Evolutionary conservation across 73 alveolate species (phyloP).

Genomic region (Blepharisma stoltei): DNA sequence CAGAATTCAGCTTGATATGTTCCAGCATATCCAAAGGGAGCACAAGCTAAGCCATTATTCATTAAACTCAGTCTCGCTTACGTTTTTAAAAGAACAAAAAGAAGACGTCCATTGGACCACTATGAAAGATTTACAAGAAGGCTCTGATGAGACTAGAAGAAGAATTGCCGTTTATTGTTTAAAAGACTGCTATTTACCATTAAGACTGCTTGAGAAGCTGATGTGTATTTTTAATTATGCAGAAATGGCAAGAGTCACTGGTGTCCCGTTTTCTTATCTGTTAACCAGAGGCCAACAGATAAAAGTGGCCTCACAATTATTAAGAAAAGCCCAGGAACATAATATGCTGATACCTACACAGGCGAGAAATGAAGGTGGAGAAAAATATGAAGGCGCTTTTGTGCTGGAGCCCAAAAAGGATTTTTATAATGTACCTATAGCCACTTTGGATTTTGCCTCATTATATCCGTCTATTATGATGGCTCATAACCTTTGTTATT

Average conservation of each 20-base stretch:
- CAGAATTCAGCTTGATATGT: slow-evolving; percentile 97
- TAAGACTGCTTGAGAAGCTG: slow-evolving; percentile 90
- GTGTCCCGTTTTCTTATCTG: slow-evolving; percentile 95
- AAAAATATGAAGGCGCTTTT: slow-evolving; percentile 98
- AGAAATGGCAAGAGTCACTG: slow-evolving; percentile 99
- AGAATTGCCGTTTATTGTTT: slow-evolving; percentile 97
- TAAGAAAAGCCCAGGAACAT: slow-evolving; percentile 82
- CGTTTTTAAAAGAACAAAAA: slow-evolving; percentile 96
- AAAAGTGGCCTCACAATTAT: slow-evolving; percentile 89
- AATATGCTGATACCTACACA: slow-evolving; percentile 90
- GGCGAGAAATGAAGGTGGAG: slow-evolving; percentile 66
- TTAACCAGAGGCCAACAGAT: slow-evolving; percentile 97
- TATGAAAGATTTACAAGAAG: slow-evolving; percentile 70
- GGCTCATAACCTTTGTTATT: slow-evolving; percentile 99
- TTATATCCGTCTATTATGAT: slow-evolving; percentile 99
- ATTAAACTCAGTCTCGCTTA: slow-evolving; percentile 94
- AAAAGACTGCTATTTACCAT: slow-evolving; percentile 91
- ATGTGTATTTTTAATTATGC: slow-evolving; percentile 89
- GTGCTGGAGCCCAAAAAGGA: slow-evolving; percentile 96
- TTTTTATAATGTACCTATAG: slow-evolving; percentile 96
- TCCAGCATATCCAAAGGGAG: slow-evolving; percentile 95
- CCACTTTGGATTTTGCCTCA: slow-evolving; percentile 99
- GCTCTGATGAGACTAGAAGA: slow-evolving; percentile 83
- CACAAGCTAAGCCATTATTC: slow-evolving; percentile 96
- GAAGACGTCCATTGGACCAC: slow-evolving; percentile 95